These are phyloP conservation scores for Alternaria arborescens DNA, from an alignment of 2,329 filamentous ascomycete genomes.

Conservation along the genomic window DNA sequence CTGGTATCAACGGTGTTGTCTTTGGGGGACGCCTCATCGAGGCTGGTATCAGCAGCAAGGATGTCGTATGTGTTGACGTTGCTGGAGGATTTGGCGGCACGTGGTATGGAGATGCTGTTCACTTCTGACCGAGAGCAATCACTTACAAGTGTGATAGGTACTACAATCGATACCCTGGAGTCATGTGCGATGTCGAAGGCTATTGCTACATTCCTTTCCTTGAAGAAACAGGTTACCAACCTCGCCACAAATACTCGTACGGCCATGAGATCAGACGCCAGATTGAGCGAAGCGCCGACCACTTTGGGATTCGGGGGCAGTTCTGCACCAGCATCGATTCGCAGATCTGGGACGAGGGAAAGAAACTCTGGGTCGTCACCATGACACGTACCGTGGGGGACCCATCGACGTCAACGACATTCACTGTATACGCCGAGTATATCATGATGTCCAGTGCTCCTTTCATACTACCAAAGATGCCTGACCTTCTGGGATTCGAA, in stretches of 20 bases:
- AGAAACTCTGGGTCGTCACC: conserved; percentile 46
- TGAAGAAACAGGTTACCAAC: conserved; percentile 55
- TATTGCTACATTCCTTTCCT: conserved; percentile 60
- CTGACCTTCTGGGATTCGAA: too few species aligned
- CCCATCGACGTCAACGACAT: not conserved
- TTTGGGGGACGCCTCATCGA: conserved; percentile 50
- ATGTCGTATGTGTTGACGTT: conserved; percentile 54
- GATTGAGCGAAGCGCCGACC: not conserved
- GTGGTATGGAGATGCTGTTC: conserved; percentile 45
- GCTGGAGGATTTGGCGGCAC: conserved; percentile 58
- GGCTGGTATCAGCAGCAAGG: conserved; percentile 41
- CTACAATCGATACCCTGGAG: conserved; percentile 58
- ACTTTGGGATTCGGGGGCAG: not conserved
- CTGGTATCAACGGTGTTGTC: conserved; percentile 51
- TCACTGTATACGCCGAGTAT: too few species aligned
- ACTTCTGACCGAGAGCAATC: not conserved
- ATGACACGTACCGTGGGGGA: conserved; percentile 48
- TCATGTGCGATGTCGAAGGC: conserved; percentile 65
- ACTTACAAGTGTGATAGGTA: conserved; percentile 29
- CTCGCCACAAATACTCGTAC: conserved; percentile 55
- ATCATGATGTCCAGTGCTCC: too few species aligned
- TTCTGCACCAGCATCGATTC: conserved; percentile 1
- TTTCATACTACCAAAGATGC: too few species aligned
- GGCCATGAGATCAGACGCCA: conserved; percentile 8
- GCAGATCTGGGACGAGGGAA: conserved; percentile 57